phyloP scores from a whole-genome alignment of 306 rosid species.

The cucumber (Cucumis sativus) region Cucumber_9930_V3 NC_026657.2:40434001-40434500 shows the following conservation, averaged over 20 bases:
- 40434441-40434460: background rate
- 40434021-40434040: background rate
- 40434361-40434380: slow-evolving; percentile 17
- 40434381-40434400: too few relatives aligned
- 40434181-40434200: slow-evolving; percentile 84
- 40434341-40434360: slow-evolving; percentile 67
- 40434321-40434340: background rate
- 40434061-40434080: slow-evolving; percentile 16
- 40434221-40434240: slow-evolving; percentile 80
- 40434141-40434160: slow-evolving; percentile 93
- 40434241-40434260: background rate
- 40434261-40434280: background rate
- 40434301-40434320: background rate
- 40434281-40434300: background rate
- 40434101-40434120: slow-evolving; percentile 83
- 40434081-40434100: slow-evolving; percentile 21
- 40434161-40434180: slow-evolving; percentile 81
- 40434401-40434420: too few relatives aligned
- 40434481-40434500: background rate
- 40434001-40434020: too few relatives aligned
- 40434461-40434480: background rate
- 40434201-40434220: slow-evolving; percentile 96
- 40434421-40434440: too few relatives aligned
- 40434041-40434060: slow-evolving; percentile 12
- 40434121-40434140: slow-evolving; percentile 82